phyloP scores from a whole-genome alignment of 2,329 filamentous ascomycete species.

The Exophiala mesophila region DNA sequence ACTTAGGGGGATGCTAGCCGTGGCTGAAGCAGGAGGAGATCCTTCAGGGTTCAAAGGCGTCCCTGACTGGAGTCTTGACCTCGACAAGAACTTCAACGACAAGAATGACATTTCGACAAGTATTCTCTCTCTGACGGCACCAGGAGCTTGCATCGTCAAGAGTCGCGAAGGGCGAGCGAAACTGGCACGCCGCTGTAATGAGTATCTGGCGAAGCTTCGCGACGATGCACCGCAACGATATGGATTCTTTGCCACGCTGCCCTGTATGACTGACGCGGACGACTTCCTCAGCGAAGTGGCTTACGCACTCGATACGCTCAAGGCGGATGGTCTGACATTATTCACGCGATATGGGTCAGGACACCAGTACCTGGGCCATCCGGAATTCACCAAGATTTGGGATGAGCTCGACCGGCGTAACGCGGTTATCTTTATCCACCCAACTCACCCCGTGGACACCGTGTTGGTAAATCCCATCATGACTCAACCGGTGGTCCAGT shows the following conservation, averaged over 20 bases:
- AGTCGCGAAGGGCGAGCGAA: not conserved
- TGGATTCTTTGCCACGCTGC: not conserved
- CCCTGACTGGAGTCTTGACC: not conserved
- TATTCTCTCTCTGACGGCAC: not conserved
- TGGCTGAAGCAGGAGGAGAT: no score
- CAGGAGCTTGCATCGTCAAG: not conserved
- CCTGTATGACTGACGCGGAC: not conserved
- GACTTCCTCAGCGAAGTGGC: not conserved
- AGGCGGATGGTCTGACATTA: not conserved
- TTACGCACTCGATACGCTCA: not conserved
- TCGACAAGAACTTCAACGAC: not conserved
- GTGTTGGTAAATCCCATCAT: not conserved
- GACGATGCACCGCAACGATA: not conserved
- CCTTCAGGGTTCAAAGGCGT: no score
- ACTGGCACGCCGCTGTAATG: not conserved
- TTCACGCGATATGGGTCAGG: not conserved
- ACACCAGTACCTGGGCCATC: not conserved
- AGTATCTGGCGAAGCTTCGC: not conserved
- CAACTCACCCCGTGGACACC: not conserved
- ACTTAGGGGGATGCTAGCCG: not conserved
- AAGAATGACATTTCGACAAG: not conserved
- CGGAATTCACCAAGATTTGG: not conserved
- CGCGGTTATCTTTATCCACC: not conserved
- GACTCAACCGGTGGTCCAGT: not conserved
- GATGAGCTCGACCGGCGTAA: not conserved